A percentile compares a stretch with the other conserved stretches of the same genome.
phyloP scores from a whole-genome alignment of 768 basidiomycete species.

The Lactifluus hygrophoroides region DNA sequence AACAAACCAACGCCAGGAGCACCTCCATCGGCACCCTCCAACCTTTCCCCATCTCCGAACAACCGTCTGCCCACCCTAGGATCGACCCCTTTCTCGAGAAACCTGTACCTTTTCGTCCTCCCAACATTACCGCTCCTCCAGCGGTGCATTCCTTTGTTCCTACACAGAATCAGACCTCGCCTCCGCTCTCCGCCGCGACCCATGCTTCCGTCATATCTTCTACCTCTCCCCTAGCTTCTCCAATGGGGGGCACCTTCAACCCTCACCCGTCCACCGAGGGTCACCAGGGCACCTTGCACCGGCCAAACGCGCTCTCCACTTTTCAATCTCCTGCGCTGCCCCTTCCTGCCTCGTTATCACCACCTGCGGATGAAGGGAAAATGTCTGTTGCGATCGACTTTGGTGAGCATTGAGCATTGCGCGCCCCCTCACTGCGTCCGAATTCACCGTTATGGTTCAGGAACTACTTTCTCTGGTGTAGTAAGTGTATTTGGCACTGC shows the following conservation, averaged over 20 bases:
- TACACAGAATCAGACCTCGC: not conserved
- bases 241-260: not conserved
- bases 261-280: not conserved
- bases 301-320: conserved; percentile 4
- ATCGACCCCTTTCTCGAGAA: conserved; percentile 5
- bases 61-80: conserved; percentile 36
- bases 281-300: no score
- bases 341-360: not conserved
- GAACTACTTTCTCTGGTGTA: conserved; percentile 83
- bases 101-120: not conserved
- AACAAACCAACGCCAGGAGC: conserved; percentile 29
- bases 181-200: not conserved
- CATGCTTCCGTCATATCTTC: not conserved
- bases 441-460: conserved; percentile 31
- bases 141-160: not conserved
- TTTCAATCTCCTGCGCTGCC: conserved; percentile 6
- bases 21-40: conserved; percentile 22
- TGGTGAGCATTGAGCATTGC: conserved; percentile 42
- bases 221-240: not conserved
- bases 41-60: conserved; percentile 37
- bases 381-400: conserved; percentile 80
- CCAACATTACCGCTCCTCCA: not conserved
- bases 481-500: conserved; percentile 38
- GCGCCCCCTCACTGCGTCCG: not conserved
- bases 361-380: conserved; percentile 53